Base-by-base conservation (phyloP, 208 protist genomes). In the Acanthamoeba healyi region DNA sequence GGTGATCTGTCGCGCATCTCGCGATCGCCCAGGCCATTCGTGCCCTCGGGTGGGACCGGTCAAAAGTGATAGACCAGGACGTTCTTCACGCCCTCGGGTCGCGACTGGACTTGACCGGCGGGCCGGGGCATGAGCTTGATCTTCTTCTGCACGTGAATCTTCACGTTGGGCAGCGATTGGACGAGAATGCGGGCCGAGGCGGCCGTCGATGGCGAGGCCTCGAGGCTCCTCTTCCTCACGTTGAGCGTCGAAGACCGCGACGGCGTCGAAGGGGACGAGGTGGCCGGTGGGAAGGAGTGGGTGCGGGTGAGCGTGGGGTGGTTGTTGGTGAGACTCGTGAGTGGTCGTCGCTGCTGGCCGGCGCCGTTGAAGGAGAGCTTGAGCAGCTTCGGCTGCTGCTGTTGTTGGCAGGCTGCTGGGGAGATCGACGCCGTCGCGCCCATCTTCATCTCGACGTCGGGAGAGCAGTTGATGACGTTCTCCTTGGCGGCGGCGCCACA, bases 91-190 rank as follows among this genome's bases (percentile, higher is more conserved):
- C 70, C 70, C 70, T 79, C 70, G 3, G 70, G 70, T 46, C 36
- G 70, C 7, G 70, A 14, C 70, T 79, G 70, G 2, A 79, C 70
- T 79, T 79, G 70, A 29, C 70, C 70, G 26, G 70, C 70, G 38
- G 70, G 70, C 12, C 29, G 5, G 34, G 70, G 70, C 70, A 79
- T 79, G 36, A 79, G 70, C 70, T 46, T 79, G 24, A 79, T 79
- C 70, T 79, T 79, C 70, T 79, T 79, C 70, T 79, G 70, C 70
- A 79, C 70, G 70, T 79, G 70, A 79, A 79, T 79, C 70, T 79
- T 79, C 70, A 79, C 70, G 70, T 79, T 79, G 70, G 70, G 70
- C 70, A 79, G 70, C n/a, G 70, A 79, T 46, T 79, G 70, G 38
- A 46, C 70, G 5, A 79, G 38, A 29, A 79, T 79, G 26, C 70